Conservation (phyloP, 2,329 filamentous ascomycete genomes). For the Fusarium armeniacum region DNA sequence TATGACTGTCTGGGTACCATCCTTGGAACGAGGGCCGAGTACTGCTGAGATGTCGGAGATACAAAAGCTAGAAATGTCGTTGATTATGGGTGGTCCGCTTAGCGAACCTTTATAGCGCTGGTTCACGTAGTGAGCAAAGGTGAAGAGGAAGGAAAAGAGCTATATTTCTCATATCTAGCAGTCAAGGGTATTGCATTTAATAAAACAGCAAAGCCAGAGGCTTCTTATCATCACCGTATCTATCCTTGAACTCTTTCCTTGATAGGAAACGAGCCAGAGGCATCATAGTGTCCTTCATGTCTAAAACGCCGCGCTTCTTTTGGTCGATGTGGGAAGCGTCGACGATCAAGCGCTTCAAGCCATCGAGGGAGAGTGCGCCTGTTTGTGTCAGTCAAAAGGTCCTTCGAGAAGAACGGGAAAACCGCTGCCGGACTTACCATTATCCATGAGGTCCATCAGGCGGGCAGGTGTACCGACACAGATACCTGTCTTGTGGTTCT, state of each 20-base stretch:
- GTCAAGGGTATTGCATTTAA: slow-evolving; percentile 56
- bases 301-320: slow-evolving; percentile 93
- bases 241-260: slow-evolving; percentile 76
- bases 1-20: neutral
- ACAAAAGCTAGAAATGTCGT: neutral
- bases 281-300: slow-evolving; percentile 93
- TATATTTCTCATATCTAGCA: slow-evolving; percentile 12
- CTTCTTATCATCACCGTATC: slow-evolving; percentile 73
- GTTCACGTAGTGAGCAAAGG: slow-evolving; percentile 6
- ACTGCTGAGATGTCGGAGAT: neutral
- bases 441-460: slow-evolving; percentile 84
- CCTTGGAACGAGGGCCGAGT: slow-evolving; percentile 1
- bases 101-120: slow-evolving; percentile 14
- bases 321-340: slow-evolving; percentile 94
- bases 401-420: neutral
- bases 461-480: slow-evolving; percentile 91
- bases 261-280: slow-evolving; percentile 83
- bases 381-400: neutral
- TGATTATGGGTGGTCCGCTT: neutral
- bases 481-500: slow-evolving; percentile 80
- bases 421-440: slow-evolving; percentile 67
- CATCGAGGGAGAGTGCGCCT: slow-evolving; percentile 77
- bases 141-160: slow-evolving; percentile 30
- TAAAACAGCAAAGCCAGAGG: slow-evolving; percentile 76
- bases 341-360: slow-evolving; percentile 84